Evolutionary conservation across 192 early-diverging fungal genomes (phyloP), one percentile per base, ranked within the genome.

Genomic region (Coemansia sp.): DNA sequence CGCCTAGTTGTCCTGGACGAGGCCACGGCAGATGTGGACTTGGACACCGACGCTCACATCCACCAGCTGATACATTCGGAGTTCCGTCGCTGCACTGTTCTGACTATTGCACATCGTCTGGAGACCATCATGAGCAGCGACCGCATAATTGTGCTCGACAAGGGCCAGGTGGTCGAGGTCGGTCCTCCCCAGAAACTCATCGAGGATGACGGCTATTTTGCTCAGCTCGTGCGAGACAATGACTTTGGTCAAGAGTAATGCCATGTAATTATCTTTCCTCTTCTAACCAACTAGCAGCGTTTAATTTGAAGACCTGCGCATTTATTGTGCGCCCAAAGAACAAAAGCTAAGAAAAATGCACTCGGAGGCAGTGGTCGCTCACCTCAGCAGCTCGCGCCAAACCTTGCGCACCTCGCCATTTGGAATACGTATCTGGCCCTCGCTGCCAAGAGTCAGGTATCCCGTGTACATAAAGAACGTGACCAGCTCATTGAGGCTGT

Each of bases 51-150:
- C 27, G 30, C 37, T 16, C 28, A 16, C 9, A 54, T 66, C 25
- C 63, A 66, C 22, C 38, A 37, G 17, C 51, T 59, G 12, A 76
- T 85, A 18, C 66, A 67, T 3, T 60, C 53, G 6, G 81, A 89
- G 50, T 88, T 90, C 47, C 48, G 53, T n/a, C 55, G 85, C 32
- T 88, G 82, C 62, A 90, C 88, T 3, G 81, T 90, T 8, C 47
- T 90, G 43, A 86, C 85, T 25, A 90, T 91, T 77, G 88, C 86
- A 0, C 87, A 91, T 38, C 70, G 89, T 22, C 78, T 90, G 56
- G 86, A 90, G 64, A 90, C 88, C 2, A 76, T 88, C 23, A 69
- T 86, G 43, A 84, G 85, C 46, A 80, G 78, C 50, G 84, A 87
- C 51, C 64, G 77, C 12, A 82, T 90, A 53, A 44, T 89, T 26